phyloP scores from a whole-genome alignment of 208 protist species.

The Novymonas esmeraldas region DNA sequence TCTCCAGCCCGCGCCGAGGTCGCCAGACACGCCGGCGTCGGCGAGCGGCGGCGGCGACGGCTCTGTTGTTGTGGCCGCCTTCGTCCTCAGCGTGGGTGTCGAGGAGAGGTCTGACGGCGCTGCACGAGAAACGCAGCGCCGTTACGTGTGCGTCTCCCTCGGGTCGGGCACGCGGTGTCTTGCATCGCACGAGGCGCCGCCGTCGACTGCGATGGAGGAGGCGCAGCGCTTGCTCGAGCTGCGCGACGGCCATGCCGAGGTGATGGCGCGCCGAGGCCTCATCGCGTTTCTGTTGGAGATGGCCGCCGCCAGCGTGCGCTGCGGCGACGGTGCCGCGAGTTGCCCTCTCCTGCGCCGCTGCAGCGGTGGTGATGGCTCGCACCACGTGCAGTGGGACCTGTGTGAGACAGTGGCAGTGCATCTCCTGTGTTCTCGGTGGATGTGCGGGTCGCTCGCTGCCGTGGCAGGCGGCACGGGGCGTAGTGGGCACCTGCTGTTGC shows the following conservation, averaged over 20 bases:
- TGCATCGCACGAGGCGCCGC: constrained; percentile 25
- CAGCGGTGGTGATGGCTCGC: background rate
- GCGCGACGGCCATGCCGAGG: constrained; percentile 87
- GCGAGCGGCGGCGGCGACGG: background rate
- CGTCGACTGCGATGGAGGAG: background rate
- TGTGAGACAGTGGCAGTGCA: constrained; percentile 43
- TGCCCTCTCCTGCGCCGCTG: constrained; percentile 5
- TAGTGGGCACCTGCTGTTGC: constrained; percentile 64
- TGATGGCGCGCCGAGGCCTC: constrained; percentile 80
- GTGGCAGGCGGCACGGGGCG: constrained; percentile 32
- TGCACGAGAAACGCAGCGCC: constrained; percentile 1
- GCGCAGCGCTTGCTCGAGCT: constrained; percentile 32
- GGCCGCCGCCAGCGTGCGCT: constrained; percentile 7
- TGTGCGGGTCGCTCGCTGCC: constrained; percentile 69
- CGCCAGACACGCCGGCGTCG: background rate
- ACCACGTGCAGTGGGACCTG: constrained; percentile 27
- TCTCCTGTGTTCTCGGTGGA: constrained; percentile 74
- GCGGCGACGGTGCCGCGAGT: background rate
- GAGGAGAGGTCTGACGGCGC: background rate
- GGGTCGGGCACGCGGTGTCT: constrained; percentile 80
- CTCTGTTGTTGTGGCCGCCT: constrained; percentile 42
- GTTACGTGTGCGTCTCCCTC: constrained; percentile 78
- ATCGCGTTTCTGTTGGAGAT: constrained; percentile 69
- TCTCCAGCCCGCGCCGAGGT: too few relatives aligned
- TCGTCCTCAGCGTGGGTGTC: constrained; percentile 46